Conservation (phyloP, 257 asterid genomes). For the Apocynum venetum region DNA sequence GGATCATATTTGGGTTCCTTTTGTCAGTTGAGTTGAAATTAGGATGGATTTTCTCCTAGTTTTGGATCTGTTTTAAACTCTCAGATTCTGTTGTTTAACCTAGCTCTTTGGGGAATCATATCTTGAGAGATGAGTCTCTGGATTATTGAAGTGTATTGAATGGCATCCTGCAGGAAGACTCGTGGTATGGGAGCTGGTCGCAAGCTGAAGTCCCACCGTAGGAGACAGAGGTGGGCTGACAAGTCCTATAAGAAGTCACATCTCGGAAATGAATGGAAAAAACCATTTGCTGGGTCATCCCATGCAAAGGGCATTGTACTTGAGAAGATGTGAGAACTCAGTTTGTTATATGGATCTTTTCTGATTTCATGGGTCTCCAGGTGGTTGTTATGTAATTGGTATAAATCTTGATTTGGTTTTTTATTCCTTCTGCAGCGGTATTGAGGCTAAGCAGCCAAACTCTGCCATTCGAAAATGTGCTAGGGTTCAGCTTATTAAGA, state of each 20-base stretch:
- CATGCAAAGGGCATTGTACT: constrained; percentile 83
- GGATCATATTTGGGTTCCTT: background rate
- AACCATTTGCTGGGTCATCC: constrained; percentile 81
- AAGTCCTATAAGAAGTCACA: constrained; percentile 76
- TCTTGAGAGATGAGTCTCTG: background rate
- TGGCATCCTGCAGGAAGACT: constrained; percentile 44
- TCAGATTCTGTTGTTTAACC: background rate
- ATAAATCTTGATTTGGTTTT: background rate
- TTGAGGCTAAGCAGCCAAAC: constrained; percentile 84
- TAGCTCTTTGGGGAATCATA: background rate
- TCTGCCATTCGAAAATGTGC: constrained; percentile 84
- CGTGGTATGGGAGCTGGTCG: constrained; percentile 91
- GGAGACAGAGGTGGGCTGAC: constrained; percentile 74
- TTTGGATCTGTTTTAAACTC: background rate
- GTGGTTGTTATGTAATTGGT: background rate
- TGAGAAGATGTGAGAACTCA: constrained; percentile 56
- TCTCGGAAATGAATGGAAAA: constrained; percentile 80
- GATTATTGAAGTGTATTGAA: background rate
- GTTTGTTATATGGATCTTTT: background rate
- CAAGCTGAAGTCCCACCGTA: constrained; percentile 72
- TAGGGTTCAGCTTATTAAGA: constrained; percentile 76
- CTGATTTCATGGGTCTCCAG: background rate
- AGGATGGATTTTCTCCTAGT: background rate
- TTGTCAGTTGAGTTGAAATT: background rate
- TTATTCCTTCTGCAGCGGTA: constrained; percentile 38